phyloP scores from a whole-genome alignment of 176 grass and related monocot genomes.

The Microstegium vimineum region DNA sequence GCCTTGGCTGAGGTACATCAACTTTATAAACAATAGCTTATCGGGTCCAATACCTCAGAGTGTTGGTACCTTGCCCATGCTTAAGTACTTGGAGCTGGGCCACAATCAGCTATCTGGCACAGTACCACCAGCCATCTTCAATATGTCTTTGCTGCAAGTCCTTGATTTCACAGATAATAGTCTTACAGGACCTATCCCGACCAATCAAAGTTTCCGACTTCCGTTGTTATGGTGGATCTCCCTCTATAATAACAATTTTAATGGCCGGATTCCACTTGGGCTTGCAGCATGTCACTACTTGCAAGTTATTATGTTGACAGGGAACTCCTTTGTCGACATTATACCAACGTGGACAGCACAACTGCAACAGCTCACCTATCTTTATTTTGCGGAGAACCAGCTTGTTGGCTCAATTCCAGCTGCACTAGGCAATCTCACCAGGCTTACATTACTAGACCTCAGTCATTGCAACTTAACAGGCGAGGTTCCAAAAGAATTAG shows the following conservation, averaged over 20 bases:
- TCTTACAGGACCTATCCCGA: no score
- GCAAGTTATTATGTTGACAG: not conserved
- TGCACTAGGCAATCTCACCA: not conserved
- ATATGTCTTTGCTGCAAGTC: constrained; percentile 3
- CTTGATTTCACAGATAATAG: no score
- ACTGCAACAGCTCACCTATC: not conserved
- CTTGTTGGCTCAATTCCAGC: not conserved
- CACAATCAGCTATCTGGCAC: not conserved
- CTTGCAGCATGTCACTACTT: not conserved
- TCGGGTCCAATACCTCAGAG: not conserved
- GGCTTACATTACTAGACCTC: not conserved
- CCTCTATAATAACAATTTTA: no score
- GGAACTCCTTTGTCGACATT: not conserved
- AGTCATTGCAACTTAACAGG: not conserved
- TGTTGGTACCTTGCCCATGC: not conserved
- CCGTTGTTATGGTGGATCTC: no score
- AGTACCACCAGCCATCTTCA: not conserved
- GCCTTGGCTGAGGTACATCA: not conserved
- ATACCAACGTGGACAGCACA: not conserved
- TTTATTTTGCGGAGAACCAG: not conserved
- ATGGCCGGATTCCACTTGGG: no score
- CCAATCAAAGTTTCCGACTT: no score
- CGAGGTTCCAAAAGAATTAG: not conserved
- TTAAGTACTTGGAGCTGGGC: not conserved
- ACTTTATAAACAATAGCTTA: not conserved